These are phyloP conservation scores for Neofusicoccum laricinum DNA, from an alignment of 2,329 filamentous ascomycete genomes.

Conservation along the genomic window DNA sequence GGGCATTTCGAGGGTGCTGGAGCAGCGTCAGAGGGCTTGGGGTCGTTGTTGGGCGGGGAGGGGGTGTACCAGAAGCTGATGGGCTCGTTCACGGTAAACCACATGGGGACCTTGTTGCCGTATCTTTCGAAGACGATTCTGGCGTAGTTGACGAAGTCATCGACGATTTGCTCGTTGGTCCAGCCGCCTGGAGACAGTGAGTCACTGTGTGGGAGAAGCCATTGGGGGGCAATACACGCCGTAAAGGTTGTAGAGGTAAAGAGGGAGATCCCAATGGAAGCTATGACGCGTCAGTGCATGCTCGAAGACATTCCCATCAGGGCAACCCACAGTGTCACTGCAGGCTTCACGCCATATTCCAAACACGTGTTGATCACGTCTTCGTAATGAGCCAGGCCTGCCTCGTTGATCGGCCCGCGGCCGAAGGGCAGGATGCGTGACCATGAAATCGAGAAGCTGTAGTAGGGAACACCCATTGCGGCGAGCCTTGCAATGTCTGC, in stretches of 20 bases:
- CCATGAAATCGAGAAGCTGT: conserved; percentile 49
- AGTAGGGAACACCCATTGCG: conserved; percentile 33
- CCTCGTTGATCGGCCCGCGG: conserved; percentile 42
- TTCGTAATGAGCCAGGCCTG: conserved; percentile 48
- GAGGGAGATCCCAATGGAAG: conserved; percentile 24
- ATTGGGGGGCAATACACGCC: conserved; percentile 1
- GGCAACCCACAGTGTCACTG: conserved; percentile 40
- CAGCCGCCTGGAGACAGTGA: conserved; percentile 27
- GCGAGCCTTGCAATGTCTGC: conserved; percentile 37
- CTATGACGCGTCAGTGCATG: background rate
- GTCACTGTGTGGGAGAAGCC: background rate
- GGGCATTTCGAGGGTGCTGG: conserved; percentile 10
- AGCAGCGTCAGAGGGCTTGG: background rate
- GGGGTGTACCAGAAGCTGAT: conserved; percentile 27
- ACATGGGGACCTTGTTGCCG: conserved; percentile 37
- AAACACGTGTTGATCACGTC: conserved; percentile 46
- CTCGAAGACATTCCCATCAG: background rate
- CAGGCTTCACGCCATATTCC: conserved; percentile 42
- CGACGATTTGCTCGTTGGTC: conserved; percentile 26
- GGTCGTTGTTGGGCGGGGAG: background rate
- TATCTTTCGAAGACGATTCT: conserved; percentile 37
- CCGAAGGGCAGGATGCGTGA: conserved; percentile 50
- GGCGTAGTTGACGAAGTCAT: conserved; percentile 42
- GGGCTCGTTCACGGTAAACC: conserved; percentile 46
- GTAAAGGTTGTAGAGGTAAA: conserved; percentile 36